Base-by-base conservation (phyloP, 805 yeast species). In the Nakazawaea ernobii region DNA sequence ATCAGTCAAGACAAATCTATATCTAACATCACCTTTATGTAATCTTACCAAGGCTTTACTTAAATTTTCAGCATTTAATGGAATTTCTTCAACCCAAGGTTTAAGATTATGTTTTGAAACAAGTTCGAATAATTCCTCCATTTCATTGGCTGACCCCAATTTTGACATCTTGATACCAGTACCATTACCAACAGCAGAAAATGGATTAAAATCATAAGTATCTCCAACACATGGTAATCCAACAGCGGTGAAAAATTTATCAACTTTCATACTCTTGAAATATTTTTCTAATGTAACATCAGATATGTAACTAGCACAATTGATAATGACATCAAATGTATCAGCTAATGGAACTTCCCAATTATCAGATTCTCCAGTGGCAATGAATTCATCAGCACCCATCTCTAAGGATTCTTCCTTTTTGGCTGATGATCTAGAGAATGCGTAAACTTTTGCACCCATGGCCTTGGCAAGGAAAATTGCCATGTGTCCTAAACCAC, bases 401-500 rank as follows among this genome's bases (percentile, higher is more conserved):
- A 79, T 65, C 48, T 68, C 57, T 24, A 60, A 8, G 14, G 83
- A 75, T 49, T 75, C 73, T 39, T 67, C 74, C 55, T 67, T 73
- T 65, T 79, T 79, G 38, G 72, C 55, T 13, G 62, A 57, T 15
- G 71, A 61, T 63, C 84, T 68, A 14, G 84, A 78, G 55, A 79
- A 69, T 3, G 80, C 83, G 43, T 72, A 68, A 28, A 79, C 84
- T 51, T 77, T 73, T 29, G 82, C 81, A 45, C 84, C 84, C 58
- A 80, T 59, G 6, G 83, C 83, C 53, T 75, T 73, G 35, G 83
- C 80, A 50, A 79, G 73, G 57, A 73, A 68, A 46, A 76, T 61
- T 38, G 79, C 80, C 72, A 75, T 68, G 59, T 75, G 80, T 29
- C 82, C 82, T 53, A 77, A 66, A 39, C 82, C 82, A 57, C 82